These are phyloP conservation scores for Rhizopogon vinicolor DNA, from an alignment of 768 basidiomycete genomes.

Conservation along the genomic window DNA sequence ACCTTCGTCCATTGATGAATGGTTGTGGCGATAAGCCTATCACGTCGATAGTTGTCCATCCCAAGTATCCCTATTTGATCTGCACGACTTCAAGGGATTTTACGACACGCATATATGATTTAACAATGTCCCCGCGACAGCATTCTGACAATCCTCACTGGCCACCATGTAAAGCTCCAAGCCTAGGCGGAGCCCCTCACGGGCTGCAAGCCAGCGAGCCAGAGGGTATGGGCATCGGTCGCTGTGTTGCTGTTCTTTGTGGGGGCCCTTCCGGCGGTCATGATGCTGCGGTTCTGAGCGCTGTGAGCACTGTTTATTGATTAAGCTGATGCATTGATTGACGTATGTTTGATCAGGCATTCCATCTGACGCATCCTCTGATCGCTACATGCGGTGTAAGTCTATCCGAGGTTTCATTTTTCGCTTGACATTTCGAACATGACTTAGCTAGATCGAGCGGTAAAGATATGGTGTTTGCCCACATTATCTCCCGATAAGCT, in stretches of 20 bases:
- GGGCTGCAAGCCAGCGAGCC: conserved; percentile 55
- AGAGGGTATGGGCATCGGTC: conserved; percentile 55
- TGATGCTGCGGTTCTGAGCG: conserved; percentile 59
- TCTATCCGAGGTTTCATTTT: conserved; percentile 2
- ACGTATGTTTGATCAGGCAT: conserved; percentile 41
- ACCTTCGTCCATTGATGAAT: conserved; percentile 5
- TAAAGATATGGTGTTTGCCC: conserved; percentile 73
- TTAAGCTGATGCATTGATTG: not conserved
- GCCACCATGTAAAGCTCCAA: conserved; percentile 45
- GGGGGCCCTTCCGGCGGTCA: conserved; percentile 76
- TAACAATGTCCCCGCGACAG: conserved; percentile 32
- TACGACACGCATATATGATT: conserved; percentile 66
- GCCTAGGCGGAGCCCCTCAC: conserved; percentile 63
- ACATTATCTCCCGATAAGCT: conserved; percentile 32
- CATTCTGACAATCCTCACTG: conserved; percentile 51
- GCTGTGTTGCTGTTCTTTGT: conserved; percentile 60
- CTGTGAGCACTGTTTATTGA: conserved; percentile 35
- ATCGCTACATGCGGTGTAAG: conserved; percentile 77
- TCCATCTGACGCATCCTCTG: conserved; percentile 59
- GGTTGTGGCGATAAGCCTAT: conserved; percentile 41
- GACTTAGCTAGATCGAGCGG: conserved; percentile 59
- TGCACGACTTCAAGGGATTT: conserved; percentile 73
- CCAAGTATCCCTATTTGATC: conserved; percentile 50
- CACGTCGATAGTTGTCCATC: conserved; percentile 66
- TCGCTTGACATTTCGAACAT: not conserved